Conservation (phyloP, 805 yeast species). For the Yamadazyma kitorensis region DNA sequence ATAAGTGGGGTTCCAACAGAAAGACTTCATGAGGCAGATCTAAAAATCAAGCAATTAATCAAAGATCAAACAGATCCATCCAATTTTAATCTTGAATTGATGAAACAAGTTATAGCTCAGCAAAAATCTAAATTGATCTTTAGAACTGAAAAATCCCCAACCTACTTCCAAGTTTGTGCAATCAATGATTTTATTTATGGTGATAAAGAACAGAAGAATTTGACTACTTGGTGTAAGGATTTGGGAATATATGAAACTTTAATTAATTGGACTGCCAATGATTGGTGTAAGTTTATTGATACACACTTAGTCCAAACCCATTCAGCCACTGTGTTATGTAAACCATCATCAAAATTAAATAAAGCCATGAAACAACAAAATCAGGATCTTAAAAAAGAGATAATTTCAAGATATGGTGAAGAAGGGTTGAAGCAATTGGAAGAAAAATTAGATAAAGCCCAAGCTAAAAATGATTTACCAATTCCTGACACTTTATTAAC, state of each 20-base stretch:
- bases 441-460: slow-evolving; percentile 57
- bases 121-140: slow-evolving; percentile 59
- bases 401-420: slow-evolving; percentile 53
- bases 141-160: slow-evolving; percentile 62
- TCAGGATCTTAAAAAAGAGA: slow-evolving; percentile 45
- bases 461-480: slow-evolving; percentile 63
- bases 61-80: slow-evolving; percentile 47
- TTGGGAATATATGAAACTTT: slow-evolving; percentile 60
- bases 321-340: slow-evolving; percentile 64
- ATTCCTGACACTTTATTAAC: slow-evolving; percentile 69
- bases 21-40: slow-evolving; percentile 52
- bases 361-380: slow-evolving; percentile 49
- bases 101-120: slow-evolving; percentile 67
- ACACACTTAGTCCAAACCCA: slow-evolving; percentile 57
- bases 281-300: slow-evolving; percentile 64
- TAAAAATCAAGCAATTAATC: slow-evolving; percentile 49
- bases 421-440: slow-evolving; percentile 56
- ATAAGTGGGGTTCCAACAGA: slow-evolving; percentile 77
- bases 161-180: slow-evolving; percentile 60
- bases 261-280: slow-evolving; percentile 54
- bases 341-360: slow-evolving; percentile 66
- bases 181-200: slow-evolving; percentile 84
- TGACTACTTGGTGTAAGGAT: slow-evolving; percentile 53
- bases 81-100: slow-evolving; percentile 59
- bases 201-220: slow-evolving; percentile 52